phyloP scores from a whole-genome alignment of 768 basidiomycete species.

The Asterophora parasitica region DNA sequence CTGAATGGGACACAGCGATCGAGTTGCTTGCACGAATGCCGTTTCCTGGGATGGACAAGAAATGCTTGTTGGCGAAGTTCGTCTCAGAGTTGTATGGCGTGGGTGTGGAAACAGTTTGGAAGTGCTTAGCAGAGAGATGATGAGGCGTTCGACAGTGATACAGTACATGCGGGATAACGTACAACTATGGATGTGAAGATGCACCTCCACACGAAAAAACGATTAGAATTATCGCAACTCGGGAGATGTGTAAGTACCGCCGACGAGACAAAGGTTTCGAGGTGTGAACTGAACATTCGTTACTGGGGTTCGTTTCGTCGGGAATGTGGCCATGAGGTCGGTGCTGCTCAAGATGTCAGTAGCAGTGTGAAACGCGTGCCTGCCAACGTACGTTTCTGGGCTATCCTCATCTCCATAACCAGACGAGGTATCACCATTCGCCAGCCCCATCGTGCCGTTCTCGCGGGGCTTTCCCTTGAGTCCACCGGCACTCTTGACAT shows the following conservation, averaged over 20 bases:
- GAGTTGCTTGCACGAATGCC: too few species aligned
- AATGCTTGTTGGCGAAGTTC: background rate
- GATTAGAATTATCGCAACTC: conserved; percentile 39
- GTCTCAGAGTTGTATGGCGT: background rate
- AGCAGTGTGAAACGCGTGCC: conserved; percentile 7
- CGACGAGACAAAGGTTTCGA: conserved; percentile 87
- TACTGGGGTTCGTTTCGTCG: conserved; percentile 94
- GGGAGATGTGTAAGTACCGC: conserved; percentile 65
- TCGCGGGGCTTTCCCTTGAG: conserved; percentile 50
- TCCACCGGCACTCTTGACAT: conserved; percentile 79
- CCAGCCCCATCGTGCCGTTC: conserved; percentile 35
- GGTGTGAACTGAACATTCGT: conserved; percentile 91
- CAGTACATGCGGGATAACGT: conserved; percentile 1
- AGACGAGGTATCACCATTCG: conserved; percentile 18
- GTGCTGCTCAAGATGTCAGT: conserved; percentile 39
- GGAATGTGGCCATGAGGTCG: conserved; percentile 86
- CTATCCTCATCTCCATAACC: conserved; percentile 50
- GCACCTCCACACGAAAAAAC: background rate
- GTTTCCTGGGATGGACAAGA: too few species aligned
- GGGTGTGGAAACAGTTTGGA: background rate
- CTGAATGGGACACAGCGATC: too few species aligned
- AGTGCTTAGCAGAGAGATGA: background rate
- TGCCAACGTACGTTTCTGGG: conserved; percentile 62
- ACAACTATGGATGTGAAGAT: background rate
- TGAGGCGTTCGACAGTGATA: background rate